Conservation (phyloP, 2,329 filamentous ascomycete species). For the Sporothrix dimorphospora region DNA sequence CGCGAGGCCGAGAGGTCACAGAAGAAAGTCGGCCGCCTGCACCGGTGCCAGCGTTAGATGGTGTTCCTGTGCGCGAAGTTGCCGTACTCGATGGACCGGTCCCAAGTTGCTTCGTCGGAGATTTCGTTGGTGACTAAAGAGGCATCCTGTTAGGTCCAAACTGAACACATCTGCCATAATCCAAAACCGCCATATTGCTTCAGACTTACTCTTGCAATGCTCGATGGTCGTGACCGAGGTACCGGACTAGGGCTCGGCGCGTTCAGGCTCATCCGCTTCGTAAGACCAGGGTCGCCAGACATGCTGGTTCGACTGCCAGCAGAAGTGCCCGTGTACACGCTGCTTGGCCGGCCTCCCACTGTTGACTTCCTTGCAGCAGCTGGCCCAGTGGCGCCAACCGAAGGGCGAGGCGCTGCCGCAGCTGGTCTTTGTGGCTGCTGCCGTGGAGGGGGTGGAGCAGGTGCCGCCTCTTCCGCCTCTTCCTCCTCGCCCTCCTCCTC, state of each 20-base stretch:
- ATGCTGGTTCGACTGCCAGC: constrained; percentile 39
- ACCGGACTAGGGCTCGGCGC: constrained; percentile 73
- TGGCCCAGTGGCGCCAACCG: constrained; percentile 37
- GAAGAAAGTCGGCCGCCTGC: constrained; percentile 42
- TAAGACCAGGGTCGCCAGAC: constrained; percentile 55
- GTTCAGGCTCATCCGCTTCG: constrained; percentile 70
- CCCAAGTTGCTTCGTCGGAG: constrained; percentile 73
- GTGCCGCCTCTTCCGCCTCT: constrained; percentile 42
- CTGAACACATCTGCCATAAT: background rate
- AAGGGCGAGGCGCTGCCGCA: constrained; percentile 12
- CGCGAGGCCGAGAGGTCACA: constrained; percentile 45
- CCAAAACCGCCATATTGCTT: background rate
- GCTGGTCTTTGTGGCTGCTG: constrained; percentile 20
- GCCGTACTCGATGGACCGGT: constrained; percentile 58
- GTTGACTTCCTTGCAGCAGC: constrained; percentile 37
- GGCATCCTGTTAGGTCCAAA: background rate
- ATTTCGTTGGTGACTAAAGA: constrained; percentile 79
- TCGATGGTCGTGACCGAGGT: constrained; percentile 60
- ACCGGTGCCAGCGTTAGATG: constrained; percentile 55
- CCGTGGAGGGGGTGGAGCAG: constrained; percentile 40
- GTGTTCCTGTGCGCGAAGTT: constrained; percentile 67
- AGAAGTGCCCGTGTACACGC: constrained; percentile 44
- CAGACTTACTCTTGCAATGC: constrained; percentile 58
- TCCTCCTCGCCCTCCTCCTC: constrained; percentile 31
- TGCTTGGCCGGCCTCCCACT: constrained; percentile 53